Base-by-base conservation (phyloP, 257 asterid genomes). In the Scutellaria barbata region DNA sequence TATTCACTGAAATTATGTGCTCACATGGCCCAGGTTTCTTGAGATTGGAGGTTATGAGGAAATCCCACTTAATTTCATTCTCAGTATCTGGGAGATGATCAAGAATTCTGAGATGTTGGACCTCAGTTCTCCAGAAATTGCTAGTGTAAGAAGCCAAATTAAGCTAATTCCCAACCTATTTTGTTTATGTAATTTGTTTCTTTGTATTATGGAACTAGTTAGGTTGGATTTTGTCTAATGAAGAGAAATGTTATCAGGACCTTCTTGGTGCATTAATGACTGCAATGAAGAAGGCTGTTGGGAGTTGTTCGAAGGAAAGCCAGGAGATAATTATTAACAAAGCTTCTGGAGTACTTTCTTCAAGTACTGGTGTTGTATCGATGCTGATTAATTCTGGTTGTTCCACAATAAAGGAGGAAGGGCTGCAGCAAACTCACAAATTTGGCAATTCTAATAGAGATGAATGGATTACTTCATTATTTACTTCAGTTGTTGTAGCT, bases 241-340 rank as follows among this genome's bases (percentile, higher is more conserved):
- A 48, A 16, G 35, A 5, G 55, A 11, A 43, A 22, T 81, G 76
- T 71, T 66, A 63, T 59, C 89, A 88, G 95, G 90, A 85, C 76
- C 87, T 95, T 84, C 85, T 83, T 66, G 81, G 67, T 72, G 87
- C 97, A 53, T 79, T 85, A 76, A 82, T 82, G 87, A 73, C 55
- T 55, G 90, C 96, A 61, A 85, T 95, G 87, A 95, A 87, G 88
- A 85, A 81, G 46, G 88, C 96, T 52, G 95, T 89, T 73, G 85
- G 81, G 17, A 74, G 80, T 76, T 95, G 96, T 76, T 86, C 90
- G 22, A 81, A 67, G 69, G 84, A 77, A 76, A 79, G 80, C 59
- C 99, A 95, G 87, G 90, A 84, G 66, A 88, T 58, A 65, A 81
- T 92, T 68, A 71, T 89, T 45, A 79, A 75, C 30, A 87, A 80